phyloP scores from a whole-genome alignment of 192 early-diverging fungal species.

The Lunasporangiospora selenospora region DNA sequence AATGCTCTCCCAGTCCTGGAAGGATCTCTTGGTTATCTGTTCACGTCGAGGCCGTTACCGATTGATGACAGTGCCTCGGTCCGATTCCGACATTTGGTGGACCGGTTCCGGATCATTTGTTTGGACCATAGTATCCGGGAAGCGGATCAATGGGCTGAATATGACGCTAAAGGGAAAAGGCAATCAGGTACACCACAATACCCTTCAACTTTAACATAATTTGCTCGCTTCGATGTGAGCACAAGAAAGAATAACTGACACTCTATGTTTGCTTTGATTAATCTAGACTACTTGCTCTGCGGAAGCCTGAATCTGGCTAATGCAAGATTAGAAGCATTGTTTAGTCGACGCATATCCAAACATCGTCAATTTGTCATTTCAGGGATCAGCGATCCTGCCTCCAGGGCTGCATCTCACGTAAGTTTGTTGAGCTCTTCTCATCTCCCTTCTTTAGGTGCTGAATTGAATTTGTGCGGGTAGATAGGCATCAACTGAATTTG shows the following conservation, averaged over 20 bases:
- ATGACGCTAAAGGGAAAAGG: slow-evolving; percentile 28
- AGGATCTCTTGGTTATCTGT: slow-evolving; percentile 81
- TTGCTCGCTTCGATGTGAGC: too few species aligned
- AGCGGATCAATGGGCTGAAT: slow-evolving; percentile 42
- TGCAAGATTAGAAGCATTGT: slow-evolving; percentile 69
- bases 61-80: slow-evolving; percentile 60
- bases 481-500: too few species aligned
- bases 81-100: slow-evolving; percentile 56
- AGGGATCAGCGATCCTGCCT: slow-evolving; percentile 65
- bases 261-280: not conserved
- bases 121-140: slow-evolving; percentile 40
- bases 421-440: too few species aligned
- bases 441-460: too few species aligned
- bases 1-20: slow-evolving; percentile 61
- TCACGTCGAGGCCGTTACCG: slow-evolving; percentile 74
- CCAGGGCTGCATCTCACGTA: slow-evolving; percentile 57
- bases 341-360: slow-evolving; percentile 58
- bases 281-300: slow-evolving; percentile 68
- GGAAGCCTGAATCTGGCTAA: slow-evolving; percentile 78
- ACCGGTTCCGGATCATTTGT: slow-evolving; percentile 56
- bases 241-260: too few species aligned
- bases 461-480: too few species aligned
- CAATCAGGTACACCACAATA: slow-evolving; percentile 37
- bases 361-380: slow-evolving; percentile 65
- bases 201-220: too few species aligned